Evolutionary conservation across 2,329 filamentous ascomycete species (phyloP).

Genomic region (Hypomyces perniciosus): DNA sequence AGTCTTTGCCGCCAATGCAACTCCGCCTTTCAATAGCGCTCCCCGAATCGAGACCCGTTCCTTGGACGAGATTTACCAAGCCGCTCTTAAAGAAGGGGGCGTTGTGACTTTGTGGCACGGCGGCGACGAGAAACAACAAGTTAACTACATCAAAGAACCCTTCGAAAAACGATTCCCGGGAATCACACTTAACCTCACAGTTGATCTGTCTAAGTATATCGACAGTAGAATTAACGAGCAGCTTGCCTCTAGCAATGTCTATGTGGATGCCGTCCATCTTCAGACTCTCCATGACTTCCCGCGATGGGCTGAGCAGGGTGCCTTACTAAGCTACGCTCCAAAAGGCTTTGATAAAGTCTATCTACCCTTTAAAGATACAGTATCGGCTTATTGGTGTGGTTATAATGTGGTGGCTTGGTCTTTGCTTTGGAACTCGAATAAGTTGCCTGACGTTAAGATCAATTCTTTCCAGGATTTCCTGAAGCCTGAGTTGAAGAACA

Average conservation of each 20-base stretch:
- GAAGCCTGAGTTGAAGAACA: conserved; percentile 46
- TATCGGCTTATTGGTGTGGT: conserved; percentile 37
- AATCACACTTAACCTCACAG: conserved; percentile 46
- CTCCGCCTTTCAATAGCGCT: conserved; percentile 18
- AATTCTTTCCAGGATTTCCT: conserved; percentile 38
- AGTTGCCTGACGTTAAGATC: conserved; percentile 25
- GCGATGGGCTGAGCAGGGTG: conserved; percentile 43
- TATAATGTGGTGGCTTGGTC: conserved; percentile 32
- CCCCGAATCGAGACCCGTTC: conserved; percentile 37
- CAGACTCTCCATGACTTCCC: conserved; percentile 48
- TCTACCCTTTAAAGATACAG: conserved; percentile 34
- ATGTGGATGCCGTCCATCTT: conserved; percentile 41
- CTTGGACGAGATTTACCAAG: conserved; percentile 44
- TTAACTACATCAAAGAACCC: conserved; percentile 32
- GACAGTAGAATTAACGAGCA: conserved; percentile 41
- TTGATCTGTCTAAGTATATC: conserved; percentile 52
- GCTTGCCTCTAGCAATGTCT: conserved; percentile 31
- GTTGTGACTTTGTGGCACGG: conserved; percentile 43
- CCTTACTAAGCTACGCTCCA: conserved; percentile 44
- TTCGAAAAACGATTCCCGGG: conserved; percentile 44
- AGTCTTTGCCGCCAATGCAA: conserved; percentile 18
- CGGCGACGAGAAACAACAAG: conserved; percentile 39
- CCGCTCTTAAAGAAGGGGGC: conserved; percentile 41
- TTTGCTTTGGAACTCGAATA: conserved; percentile 31
- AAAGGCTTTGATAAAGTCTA: conserved; percentile 38